Percentiles rank a stretch among this genome's conserved stretches.
These are phyloP conservation scores for Phialocephala subalpina DNA, from an alignment of 2,329 filamentous ascomycete genomes.

Conservation along the genomic window DNA sequence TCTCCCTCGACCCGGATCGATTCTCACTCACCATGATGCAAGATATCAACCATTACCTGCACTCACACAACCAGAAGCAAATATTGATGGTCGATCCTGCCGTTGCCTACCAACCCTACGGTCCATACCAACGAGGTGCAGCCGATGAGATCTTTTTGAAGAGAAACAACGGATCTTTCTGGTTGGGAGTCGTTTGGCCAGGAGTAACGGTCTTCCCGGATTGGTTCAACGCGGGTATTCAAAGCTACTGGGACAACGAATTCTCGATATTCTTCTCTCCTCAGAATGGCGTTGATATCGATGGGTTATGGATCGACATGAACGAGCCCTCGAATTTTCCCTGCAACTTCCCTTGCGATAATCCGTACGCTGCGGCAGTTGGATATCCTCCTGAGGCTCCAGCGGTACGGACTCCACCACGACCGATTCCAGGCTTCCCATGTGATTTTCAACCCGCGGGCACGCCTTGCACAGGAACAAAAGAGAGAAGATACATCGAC, in stretches of 20 bases:
- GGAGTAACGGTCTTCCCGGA: conserved; percentile 78
- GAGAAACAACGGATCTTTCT: conserved; percentile 62
- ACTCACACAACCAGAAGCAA: conserved; percentile 72
- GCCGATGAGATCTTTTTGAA: conserved; percentile 57
- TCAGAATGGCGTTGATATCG: conserved; percentile 74
- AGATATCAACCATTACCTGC: conserved; percentile 71
- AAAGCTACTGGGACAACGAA: conserved; percentile 74
- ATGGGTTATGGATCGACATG: conserved; percentile 82
- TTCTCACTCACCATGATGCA: conserved; percentile 70
- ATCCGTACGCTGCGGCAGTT: conserved; percentile 50
- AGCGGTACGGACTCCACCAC: conserved; percentile 67
- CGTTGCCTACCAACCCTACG: conserved; percentile 59
- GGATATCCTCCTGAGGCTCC: conserved; percentile 68
- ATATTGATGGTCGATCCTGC: conserved; percentile 82
- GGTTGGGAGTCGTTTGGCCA: conserved; percentile 78
- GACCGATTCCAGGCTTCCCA: conserved; percentile 74
- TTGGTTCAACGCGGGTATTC: conserved; percentile 72
- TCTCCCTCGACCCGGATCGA: conserved; percentile 69
- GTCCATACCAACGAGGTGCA: conserved; percentile 60
- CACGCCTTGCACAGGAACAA: conserved; percentile 44
- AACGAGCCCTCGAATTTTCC: conserved; percentile 61
- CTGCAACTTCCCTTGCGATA: conserved; percentile 62
- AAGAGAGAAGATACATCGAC: conserved; percentile 32
- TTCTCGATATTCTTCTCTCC: conserved; percentile 71
- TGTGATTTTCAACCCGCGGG: conserved; percentile 69